phyloP scores from a whole-genome alignment of 352 stramenopile species.

The Blastocystis hominis region DNA sequence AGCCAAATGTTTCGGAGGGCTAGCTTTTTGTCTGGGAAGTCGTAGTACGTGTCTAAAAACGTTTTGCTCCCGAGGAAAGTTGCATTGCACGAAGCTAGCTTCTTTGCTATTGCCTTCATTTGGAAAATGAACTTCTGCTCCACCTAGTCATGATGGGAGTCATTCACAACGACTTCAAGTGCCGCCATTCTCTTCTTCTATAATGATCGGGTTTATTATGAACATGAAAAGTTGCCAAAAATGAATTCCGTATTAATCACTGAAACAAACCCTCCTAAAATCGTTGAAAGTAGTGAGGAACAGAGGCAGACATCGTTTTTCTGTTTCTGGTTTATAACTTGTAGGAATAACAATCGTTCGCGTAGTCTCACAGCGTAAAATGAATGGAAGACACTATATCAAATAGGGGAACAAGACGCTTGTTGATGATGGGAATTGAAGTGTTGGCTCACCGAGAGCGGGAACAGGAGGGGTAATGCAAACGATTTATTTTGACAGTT shows the following conservation, averaged over 20 bases:
- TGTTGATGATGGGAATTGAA: slow-evolving; percentile 44
- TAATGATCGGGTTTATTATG: not conserved
- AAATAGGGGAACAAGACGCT: not conserved
- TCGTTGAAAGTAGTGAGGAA: not conserved
- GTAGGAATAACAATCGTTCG: not conserved
- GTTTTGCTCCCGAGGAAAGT: slow-evolving; percentile 20
- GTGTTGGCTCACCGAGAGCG: slow-evolving; percentile 30
- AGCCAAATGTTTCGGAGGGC: slow-evolving; percentile 38
- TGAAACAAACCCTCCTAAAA: not conserved
- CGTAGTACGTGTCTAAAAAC: slow-evolving; percentile 54
- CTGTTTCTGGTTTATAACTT: not conserved
- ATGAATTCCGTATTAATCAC: not conserved
- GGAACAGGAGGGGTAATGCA: not conserved
- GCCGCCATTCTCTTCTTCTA: not conserved
- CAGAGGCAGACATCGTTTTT: not conserved
- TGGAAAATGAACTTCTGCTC: slow-evolving; percentile 49
- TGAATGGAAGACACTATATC: too few relatives aligned
- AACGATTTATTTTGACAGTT: not conserved
- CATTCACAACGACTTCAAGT: not conserved
- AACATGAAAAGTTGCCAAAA: not conserved
- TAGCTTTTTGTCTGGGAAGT: slow-evolving; percentile 31
- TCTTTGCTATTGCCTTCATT: slow-evolving; percentile 28
- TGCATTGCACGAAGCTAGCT: not conserved
- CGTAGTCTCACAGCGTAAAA: slow-evolving; percentile 1
- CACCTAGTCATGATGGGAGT: not conserved